Base-by-base conservation (phyloP, 495 filamentous ascomycete species). In the Recurvomyces mirabilis region DNA sequence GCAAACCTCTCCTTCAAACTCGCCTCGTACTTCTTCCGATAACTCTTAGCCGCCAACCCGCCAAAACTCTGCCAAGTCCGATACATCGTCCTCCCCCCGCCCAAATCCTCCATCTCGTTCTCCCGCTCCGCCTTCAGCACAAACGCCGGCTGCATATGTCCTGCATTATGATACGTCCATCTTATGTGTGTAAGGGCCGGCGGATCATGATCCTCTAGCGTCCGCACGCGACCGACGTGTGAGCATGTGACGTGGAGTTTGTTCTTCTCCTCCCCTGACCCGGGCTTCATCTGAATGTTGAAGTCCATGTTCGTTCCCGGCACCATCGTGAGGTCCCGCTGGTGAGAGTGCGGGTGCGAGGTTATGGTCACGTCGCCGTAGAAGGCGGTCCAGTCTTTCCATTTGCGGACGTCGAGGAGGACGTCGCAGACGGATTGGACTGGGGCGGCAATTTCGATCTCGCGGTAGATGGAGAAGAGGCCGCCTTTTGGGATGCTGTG, bases 301-400 rank as follows among this genome's bases (percentile, higher is more conserved):
- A 56, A 48, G n/a, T 43, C 43, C 51, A 54, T 56, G 36, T 42
- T 36, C 14, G 43, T 38, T 3, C 51, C 51, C 28, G 36, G 35
- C 38, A 31, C 32, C 38, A 54, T 46, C 5, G 33, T 52, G 25
- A 32, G 23, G 39, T 36, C n/a, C 13, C 7, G 18, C 11, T 19
- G 18, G 32, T 49, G 40, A 3, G 51, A 31, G 18, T 49, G 30
- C 3, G 38, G 35, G 33, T 47, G 44, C 7, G 20, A 21, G 17
- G 41, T 46, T 25, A 56, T 47, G 14, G 24, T 41, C 3, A 49
- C 41, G 14, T 43, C 15, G 30, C 19, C 30, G 13, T 52, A 47
- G 47, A 51, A 55, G 22, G 19, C 48, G 43, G 51, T 57, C 54
- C 54, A 57, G n/a, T 55, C 15, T 7, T 10, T 15, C 25, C 35